phyloP scores from a whole-genome alignment of 2,329 filamentous ascomycete species.

The Fusarium devonianum region DNA sequence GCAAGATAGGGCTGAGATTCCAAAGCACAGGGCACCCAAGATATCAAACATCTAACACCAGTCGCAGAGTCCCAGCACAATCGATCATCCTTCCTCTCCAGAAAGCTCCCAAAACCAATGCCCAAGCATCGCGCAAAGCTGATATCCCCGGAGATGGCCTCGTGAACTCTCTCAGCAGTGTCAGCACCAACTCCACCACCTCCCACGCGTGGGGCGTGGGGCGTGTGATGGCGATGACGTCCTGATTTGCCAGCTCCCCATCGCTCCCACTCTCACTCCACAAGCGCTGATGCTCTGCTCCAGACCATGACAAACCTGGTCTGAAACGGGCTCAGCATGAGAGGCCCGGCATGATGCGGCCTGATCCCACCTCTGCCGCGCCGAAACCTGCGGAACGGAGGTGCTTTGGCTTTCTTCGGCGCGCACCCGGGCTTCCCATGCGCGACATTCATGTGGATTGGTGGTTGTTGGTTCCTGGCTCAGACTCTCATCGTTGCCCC shows the following conservation, averaged over 20 bases:
- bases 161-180: slow-evolving; percentile 35
- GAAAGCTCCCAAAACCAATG: slow-evolving; percentile 1
- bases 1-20: slow-evolving; percentile 33
- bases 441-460: slow-evolving; percentile 27
- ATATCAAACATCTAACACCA: too few species aligned
- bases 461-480: slow-evolving; percentile 35
- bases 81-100: slow-evolving; percentile 2
- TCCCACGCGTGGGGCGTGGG: slow-evolving; percentile 43
- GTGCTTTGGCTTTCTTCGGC: slow-evolving; percentile 17
- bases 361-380: slow-evolving; percentile 24
- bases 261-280: slow-evolving; percentile 42
- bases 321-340: slow-evolving; percentile 36
- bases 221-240: slow-evolving; percentile 28
- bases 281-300: slow-evolving; percentile 39
- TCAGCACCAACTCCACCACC: too few species aligned
- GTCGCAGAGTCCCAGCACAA: too few species aligned
- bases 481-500: slow-evolving; percentile 21
- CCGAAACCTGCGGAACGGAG: slow-evolving; percentile 23
- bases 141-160: slow-evolving; percentile 27
- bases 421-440: slow-evolving; percentile 17
- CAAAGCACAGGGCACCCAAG: too few species aligned
- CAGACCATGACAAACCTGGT: slow-evolving; percentile 43
- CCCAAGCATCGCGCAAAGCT: slow-evolving; percentile 7
- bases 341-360: slow-evolving; percentile 25
- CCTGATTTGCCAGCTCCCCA: slow-evolving; percentile 39